Evolutionary conservation across 2,329 filamentous ascomycete species (phyloP).

Genomic region (Aspergillus pseudoglaucus): DNA sequence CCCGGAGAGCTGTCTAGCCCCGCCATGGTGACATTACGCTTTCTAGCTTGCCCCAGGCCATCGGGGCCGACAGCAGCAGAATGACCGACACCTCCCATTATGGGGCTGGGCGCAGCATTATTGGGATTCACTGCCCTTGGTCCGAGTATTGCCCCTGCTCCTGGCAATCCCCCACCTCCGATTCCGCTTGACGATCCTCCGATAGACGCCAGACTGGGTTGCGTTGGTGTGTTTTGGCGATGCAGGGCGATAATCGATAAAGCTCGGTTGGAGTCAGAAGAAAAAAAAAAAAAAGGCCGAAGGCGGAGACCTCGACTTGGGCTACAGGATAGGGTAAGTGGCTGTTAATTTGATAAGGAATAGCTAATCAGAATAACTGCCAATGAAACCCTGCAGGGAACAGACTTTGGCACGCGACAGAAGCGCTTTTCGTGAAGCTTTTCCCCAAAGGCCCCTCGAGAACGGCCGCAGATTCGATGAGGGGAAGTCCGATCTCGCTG

Average conservation of each 20-base stretch:
- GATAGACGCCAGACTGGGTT: conserved; percentile 32
- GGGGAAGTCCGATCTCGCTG: conserved; percentile 18
- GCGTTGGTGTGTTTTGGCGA: conserved; percentile 14
- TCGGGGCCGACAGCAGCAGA: conserved; percentile 23
- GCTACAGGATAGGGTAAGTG: too few relatives aligned
- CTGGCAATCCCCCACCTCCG: conserved; percentile 29
- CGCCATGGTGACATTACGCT: conserved; percentile 38
- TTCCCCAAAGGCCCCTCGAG: conserved; percentile 3
- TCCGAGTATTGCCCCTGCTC: conserved; percentile 20
- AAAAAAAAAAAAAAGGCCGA: conserved; percentile 7
- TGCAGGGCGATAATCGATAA: conserved; percentile 7
- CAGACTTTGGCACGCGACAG: not conserved
- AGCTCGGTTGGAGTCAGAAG: conserved; percentile 3
- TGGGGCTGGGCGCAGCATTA: conserved; percentile 29
- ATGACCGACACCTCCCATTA: conserved; percentile 31
- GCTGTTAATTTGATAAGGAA: too few relatives aligned
- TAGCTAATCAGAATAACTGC: too few relatives aligned
- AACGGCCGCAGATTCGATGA: conserved; percentile 1
- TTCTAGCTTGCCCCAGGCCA: conserved; percentile 28
- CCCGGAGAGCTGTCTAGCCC: conserved; percentile 43
- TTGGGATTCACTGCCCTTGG: conserved; percentile 27
- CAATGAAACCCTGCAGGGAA: not conserved
- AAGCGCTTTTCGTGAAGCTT: not conserved
- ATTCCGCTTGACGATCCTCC: conserved; percentile 26
- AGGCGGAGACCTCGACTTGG: not conserved